Percentiles rank a stretch among this genome's conserved stretches.
phyloP scores from a whole-genome alignment of 495 filamentous ascomycete genomes.

The Penicillium crystallinum region DNA sequence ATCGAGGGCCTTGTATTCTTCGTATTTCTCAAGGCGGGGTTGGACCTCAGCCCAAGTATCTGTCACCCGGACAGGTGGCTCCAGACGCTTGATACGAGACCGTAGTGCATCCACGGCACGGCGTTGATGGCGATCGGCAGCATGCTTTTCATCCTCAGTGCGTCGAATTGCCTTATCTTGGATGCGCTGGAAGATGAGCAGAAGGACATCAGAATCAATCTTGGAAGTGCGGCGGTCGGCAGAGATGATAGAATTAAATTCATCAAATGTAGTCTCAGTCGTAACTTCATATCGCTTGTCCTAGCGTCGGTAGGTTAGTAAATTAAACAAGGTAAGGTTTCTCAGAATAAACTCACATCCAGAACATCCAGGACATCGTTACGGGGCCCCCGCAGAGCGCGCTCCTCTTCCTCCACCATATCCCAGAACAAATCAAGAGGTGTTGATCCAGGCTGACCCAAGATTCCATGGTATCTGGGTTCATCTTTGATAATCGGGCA shows the following conservation, averaged over 20 bases:
- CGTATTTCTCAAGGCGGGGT: slow-evolving; percentile 67
- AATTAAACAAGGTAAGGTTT: not conserved
- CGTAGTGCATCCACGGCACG: slow-evolving; percentile 80
- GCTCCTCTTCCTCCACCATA: slow-evolving; percentile 88
- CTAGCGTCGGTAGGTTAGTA: slow-evolving; percentile 40
- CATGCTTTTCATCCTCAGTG: slow-evolving; percentile 77
- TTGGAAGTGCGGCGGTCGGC: slow-evolving; percentile 80
- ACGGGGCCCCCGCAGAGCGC: slow-evolving; percentile 68
- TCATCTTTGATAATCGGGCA: slow-evolving; percentile 74
- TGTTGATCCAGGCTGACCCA: slow-evolving; percentile 81
- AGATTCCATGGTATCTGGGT: slow-evolving; percentile 75
- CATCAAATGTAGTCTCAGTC: slow-evolving; percentile 77
- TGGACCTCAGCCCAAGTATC: slow-evolving; percentile 87
- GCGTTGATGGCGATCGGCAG: slow-evolving; percentile 79
- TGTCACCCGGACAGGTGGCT: slow-evolving; percentile 69
- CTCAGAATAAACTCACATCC: slow-evolving; percentile 56
- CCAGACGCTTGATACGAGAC: slow-evolving; percentile 82
- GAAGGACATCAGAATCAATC: slow-evolving; percentile 69
- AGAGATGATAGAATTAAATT: slow-evolving; percentile 72
- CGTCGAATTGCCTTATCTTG: slow-evolving; percentile 73
- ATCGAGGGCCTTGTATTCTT: slow-evolving; percentile 77
- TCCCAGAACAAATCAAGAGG: slow-evolving; percentile 98
- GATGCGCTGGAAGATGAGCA: slow-evolving; percentile 77
- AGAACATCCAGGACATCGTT: slow-evolving; percentile 87
- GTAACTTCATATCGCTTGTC: slow-evolving; percentile 89